Base-by-base conservation (phyloP, 1,139 yeast genomes). In the Scheffersomyces stambukii region DNA sequence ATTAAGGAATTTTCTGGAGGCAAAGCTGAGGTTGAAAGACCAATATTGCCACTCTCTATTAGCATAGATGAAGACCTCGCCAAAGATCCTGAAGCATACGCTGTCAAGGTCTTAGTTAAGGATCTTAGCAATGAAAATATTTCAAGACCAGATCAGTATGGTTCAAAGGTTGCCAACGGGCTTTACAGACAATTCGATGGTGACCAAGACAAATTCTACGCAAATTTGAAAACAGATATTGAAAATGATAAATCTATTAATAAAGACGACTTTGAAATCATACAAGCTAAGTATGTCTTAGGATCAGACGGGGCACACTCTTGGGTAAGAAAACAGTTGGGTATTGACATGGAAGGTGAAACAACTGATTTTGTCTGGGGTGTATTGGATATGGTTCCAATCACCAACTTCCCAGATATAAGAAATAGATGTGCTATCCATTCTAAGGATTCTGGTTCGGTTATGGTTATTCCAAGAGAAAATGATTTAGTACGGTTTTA, bases 291-390 rank as follows among this genome's bases (percentile, higher is more conserved):
- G 33, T 58, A 57, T 37, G 56, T 57, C 23, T 32, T 59, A 24
- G 65, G 64, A 16, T 43, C 55, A 26, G 64, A 59, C 36, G 64
- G 65, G 26, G 65, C 64, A 11, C 64, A 57, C 32, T 52, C 60
- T 10, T 54, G 60, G 57, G 61, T 55, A 20, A 41, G 64, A 28
- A 51, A 51, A 28, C 49, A 48, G 30, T 39, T 39, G 24, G 40
- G 36, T 3, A 39, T 39, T 30, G 41, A 35, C 14, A 54, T 58
- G 57, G 51, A 49, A 26, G 65, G 65, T 19, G 64, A 59, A 28
- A 42, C 54, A 6, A 54, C 64, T 15, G 64, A 58, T 40, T 52
- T 43, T 25, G 49, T 57, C 19, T 58, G 65, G 65, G 65, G 64
- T 17, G 65, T 59, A 11, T 37, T 59, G 27, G 64, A 58, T 36